Conservation (phyloP, 2,329 filamentous ascomycete species). For the Epichloe sp. region DNA sequence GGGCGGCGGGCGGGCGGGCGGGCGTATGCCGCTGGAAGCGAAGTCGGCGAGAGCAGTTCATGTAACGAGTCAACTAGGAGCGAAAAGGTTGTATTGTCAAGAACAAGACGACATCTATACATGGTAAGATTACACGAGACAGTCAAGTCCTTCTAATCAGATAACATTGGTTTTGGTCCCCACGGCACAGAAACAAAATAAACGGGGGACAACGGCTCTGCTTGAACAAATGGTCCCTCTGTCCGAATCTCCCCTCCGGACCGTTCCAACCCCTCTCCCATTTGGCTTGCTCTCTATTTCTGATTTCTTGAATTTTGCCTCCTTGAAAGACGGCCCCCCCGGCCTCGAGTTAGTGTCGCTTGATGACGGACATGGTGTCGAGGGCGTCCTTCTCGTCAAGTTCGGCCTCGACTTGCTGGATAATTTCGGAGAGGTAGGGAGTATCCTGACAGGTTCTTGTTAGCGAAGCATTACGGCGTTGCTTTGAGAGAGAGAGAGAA, state of each 20-base stretch:
- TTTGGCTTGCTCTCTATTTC: background rate
- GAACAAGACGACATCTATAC: slow-evolving; percentile 7
- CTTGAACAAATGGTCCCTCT: background rate
- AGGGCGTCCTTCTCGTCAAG: slow-evolving; percentile 38
- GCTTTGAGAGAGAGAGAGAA: too few species aligned
- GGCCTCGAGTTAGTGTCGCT: slow-evolving; percentile 29
- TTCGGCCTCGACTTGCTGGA: slow-evolving; percentile 37
- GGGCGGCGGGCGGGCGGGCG: too few species aligned
- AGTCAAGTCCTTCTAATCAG: slow-evolving; percentile 3
- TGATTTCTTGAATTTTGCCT: background rate
- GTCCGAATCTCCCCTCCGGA: background rate
- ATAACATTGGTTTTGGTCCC: background rate
- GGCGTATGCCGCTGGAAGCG: too few species aligned
- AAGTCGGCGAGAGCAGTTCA: too few species aligned
- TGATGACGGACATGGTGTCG: slow-evolving; percentile 36
- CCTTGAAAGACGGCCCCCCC: background rate
- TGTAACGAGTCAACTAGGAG: background rate
- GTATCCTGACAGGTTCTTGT: slow-evolving; percentile 26
- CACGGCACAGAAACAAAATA: background rate
- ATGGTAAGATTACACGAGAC: slow-evolving; percentile 9
- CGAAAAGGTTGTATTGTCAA: slow-evolving; percentile 6
- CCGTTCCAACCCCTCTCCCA: background rate
- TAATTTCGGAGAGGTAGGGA: slow-evolving; percentile 39
- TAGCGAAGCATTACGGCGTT: background rate
- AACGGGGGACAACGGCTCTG: background rate